phyloP scores from a whole-genome alignment of 2,329 filamentous ascomycete genomes.

The Pseudogymnoascus sp. region DNA sequence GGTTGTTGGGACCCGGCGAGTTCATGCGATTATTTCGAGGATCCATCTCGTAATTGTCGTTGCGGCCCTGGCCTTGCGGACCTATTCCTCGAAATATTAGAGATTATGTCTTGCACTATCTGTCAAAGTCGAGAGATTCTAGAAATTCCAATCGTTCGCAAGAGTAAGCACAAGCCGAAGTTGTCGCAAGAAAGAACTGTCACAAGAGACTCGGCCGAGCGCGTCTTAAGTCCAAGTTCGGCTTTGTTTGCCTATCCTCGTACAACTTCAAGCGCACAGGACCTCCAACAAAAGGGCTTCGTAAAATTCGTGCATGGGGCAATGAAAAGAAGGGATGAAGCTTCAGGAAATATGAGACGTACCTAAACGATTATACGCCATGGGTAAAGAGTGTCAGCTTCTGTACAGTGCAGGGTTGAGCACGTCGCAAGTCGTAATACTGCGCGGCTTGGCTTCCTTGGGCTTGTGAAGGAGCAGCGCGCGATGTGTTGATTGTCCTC shows the following conservation, averaged over 20 bases:
- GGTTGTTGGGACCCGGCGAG: constrained; percentile 52
- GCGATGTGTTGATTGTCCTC: not conserved
- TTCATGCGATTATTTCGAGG: constrained; percentile 55
- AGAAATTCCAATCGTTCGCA: not conserved
- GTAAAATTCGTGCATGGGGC: not conserved
- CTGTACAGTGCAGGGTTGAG: not conserved
- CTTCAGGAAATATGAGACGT: constrained; percentile 33
- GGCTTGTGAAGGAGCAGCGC: not conserved
- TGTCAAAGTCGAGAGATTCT: not conserved
- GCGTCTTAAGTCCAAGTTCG: not conserved
- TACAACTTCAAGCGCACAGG: not conserved
- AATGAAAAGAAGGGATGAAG: not conserved
- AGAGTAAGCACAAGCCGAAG: not conserved
- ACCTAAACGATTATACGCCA: constrained; percentile 71
- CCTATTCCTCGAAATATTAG: constrained; percentile 10
- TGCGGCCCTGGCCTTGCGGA: constrained; percentile 30
- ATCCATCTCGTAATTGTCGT: constrained; percentile 58
- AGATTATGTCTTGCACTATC: not conserved
- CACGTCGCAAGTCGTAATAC: not conserved
- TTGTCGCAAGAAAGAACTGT: not conserved
- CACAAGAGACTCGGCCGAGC: not conserved
- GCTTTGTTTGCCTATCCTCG: not conserved
- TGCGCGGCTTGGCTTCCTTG: not conserved
- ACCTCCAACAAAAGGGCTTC: not conserved
- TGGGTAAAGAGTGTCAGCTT: constrained; percentile 25